Evolutionary conservation across 2,329 filamentous ascomycete genomes (phyloP).

Genomic region (Trichophyton schoenleinii): DNA sequence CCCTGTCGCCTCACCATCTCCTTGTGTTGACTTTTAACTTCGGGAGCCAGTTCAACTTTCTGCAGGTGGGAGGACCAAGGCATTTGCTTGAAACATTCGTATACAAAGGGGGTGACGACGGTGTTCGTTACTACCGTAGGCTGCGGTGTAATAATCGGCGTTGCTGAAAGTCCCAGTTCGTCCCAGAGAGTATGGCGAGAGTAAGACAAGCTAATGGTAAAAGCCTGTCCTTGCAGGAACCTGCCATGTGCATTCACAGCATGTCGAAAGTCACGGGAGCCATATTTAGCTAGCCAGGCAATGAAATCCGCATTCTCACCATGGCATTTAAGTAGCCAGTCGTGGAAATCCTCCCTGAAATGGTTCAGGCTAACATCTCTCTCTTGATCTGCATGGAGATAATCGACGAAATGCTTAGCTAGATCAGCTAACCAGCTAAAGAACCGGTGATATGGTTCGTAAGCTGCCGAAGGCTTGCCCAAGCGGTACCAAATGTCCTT

Average conservation of each 20-base stretch:
- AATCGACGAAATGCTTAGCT: slow-evolving; percentile 61
- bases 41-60: slow-evolving; percentile 30
- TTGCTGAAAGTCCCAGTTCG: slow-evolving; percentile 32
- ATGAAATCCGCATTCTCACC: slow-evolving; percentile 31
- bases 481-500: slow-evolving; percentile 52
- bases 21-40: slow-evolving; percentile 17
- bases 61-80: slow-evolving; percentile 38
- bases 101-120: slow-evolving; percentile 57
- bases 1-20: slow-evolving; percentile 6
- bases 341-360: slow-evolving; percentile 47
- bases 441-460: slow-evolving; percentile 47
- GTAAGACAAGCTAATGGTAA: slow-evolving; percentile 35
- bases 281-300: slow-evolving; percentile 43
- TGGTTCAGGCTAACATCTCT: slow-evolving; percentile 39
- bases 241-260: slow-evolving; percentile 47
- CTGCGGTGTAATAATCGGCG: slow-evolving; percentile 21
- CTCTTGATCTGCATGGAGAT: slow-evolving; percentile 27
- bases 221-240: slow-evolving; percentile 55
- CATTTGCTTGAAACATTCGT: slow-evolving; percentile 51
- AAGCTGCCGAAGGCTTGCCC: slow-evolving; percentile 44
- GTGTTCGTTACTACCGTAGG: slow-evolving; percentile 32
- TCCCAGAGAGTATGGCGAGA: slow-evolving; percentile 41
- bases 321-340: slow-evolving; percentile 44
- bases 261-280: slow-evolving; percentile 48
- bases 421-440: slow-evolving; percentile 63